Percentiles rank a stretch among this genome's conserved stretches.
Conservation (phyloP, 306 rosid genomes). For the Vigna trinervia region DNA sequence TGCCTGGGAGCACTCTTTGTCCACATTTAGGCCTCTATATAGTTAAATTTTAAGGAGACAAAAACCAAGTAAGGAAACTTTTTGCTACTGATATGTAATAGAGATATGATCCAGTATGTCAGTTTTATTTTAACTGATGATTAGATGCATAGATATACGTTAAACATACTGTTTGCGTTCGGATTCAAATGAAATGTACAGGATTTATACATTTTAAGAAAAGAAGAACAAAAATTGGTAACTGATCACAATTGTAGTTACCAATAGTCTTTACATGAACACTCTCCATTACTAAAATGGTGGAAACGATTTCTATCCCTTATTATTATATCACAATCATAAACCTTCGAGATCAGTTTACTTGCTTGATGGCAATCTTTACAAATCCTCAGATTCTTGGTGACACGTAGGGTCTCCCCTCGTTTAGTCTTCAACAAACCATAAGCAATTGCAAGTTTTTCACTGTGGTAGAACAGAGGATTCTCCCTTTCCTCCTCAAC, state of each 20-base stretch:
- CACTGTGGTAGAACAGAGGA: slow-evolving; percentile 62
- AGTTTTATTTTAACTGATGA: neutral
- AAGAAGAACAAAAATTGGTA: neutral
- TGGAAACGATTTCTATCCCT: slow-evolving; percentile 76
- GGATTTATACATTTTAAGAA: slow-evolving; percentile 9
- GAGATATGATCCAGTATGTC: neutral
- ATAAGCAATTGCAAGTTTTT: slow-evolving; percentile 69
- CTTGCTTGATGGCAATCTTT: slow-evolving; percentile 74
- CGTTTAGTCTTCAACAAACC: slow-evolving; percentile 59
- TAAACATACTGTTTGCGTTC: slow-evolving; percentile 23
- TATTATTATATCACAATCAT: slow-evolving; percentile 56
- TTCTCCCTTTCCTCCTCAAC: slow-evolving; percentile 47
- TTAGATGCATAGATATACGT: neutral
- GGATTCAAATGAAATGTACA: neutral
- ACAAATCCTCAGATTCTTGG: slow-evolving; percentile 70
- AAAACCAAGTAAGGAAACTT: neutral
- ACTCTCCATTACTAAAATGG: slow-evolving; percentile 64
- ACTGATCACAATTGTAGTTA: slow-evolving; percentile 1
- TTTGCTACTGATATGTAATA: neutral
- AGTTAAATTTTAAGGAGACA: neutral
- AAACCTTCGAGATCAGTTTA: slow-evolving; percentile 61
- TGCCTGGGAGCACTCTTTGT: neutral
- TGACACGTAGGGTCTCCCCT: slow-evolving; percentile 52
- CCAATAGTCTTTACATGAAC: slow-evolving; percentile 39
- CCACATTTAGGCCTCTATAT: neutral